Evolutionary conservation across 139 green algal species (phyloP), one percentile per base, ranked within the genome.

Genomic region (Pseudopediastrum boryanum): DNA sequence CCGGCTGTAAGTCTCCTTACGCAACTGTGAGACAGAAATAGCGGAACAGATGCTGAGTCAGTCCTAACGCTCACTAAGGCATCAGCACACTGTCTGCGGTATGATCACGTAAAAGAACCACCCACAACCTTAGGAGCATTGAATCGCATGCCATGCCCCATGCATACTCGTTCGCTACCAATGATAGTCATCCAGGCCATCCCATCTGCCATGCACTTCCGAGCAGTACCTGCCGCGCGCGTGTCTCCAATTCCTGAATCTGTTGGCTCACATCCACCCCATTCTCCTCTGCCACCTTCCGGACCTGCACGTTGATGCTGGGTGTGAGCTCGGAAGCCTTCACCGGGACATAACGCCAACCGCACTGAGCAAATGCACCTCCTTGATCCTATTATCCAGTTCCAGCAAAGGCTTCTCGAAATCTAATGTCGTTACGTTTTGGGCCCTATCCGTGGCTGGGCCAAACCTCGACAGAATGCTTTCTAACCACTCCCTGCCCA

Each of bases 351-450:
- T 70, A 79, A 80, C 70, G 70, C 79, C 25, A 42, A 65, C 52
- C 31, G 36, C 35, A 42, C 2, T 66, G 13, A 21, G 50, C 36
- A 44, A 5, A 29, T 85, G 33, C 58, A 98, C 96, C 95, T 99
- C 96, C 77, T 93, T 95, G 86, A 98, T 98, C 48, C 94, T 88
- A 83, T 98, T 96, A 83, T 98, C 94, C 61, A 99, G 88, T 86
- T 99, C 95, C 36, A 98, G 87, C 27, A 99, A 85, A 1, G 94
- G 94, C 86, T 97, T 98, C 86, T 99, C 96, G 88, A 99, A 99
- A 75, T 98, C 95, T 19, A 98, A 86, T 1, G 81, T 84, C 13
- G 83, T 83, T 1, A 86, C 66, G n/a, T 91, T 96, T 44, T 85
- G 68, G 1, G 89, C 83, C 65, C 89, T 89, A 44, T 97, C 90